Conservation (phyloP, 176 grass and related monocot species). For the Raddia distichophylla region DNA sequence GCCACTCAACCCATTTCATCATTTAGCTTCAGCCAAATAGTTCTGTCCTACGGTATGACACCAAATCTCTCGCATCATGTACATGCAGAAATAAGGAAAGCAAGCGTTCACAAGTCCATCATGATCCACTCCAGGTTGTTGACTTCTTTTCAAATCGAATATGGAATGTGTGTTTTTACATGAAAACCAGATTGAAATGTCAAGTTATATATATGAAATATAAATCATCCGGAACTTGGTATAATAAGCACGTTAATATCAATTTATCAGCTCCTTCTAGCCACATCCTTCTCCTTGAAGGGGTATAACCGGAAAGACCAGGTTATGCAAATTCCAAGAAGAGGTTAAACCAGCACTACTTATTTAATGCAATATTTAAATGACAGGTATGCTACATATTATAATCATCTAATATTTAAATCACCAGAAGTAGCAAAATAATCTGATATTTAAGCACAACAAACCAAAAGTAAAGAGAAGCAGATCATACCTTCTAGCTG, state of each 20-base stretch:
- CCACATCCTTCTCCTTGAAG: not conserved
- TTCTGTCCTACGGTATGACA: slow-evolving; percentile 2
- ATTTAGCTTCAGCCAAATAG: slow-evolving; percentile 13
- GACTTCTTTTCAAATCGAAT: not conserved
- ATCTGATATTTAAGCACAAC: not conserved
- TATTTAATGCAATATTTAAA: slow-evolving; percentile 13
- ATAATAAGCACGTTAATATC: not conserved
- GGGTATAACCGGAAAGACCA: slow-evolving; percentile 18
- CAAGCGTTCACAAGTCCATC: slow-evolving; percentile 14
- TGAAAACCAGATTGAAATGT: not conserved
- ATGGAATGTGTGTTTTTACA: not conserved
- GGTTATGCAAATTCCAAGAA: not conserved
- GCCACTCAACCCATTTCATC: too few species aligned
- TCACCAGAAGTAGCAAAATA: not conserved
- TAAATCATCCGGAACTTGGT: not conserved
- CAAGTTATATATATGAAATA: not conserved
- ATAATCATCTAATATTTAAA: not conserved
- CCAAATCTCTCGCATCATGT: not conserved
- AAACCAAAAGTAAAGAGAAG: slow-evolving; percentile 25
- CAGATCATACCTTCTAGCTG: slow-evolving; percentile 31
- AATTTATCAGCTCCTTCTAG: slow-evolving; percentile 3
- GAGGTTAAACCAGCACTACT: slow-evolving; percentile 7
- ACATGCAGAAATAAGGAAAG: not conserved
- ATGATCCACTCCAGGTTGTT: not conserved
- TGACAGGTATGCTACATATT: not conserved